Base-by-base conservation (phyloP, 108 stramenopile species). In the Cyclotella baltica region DNA sequence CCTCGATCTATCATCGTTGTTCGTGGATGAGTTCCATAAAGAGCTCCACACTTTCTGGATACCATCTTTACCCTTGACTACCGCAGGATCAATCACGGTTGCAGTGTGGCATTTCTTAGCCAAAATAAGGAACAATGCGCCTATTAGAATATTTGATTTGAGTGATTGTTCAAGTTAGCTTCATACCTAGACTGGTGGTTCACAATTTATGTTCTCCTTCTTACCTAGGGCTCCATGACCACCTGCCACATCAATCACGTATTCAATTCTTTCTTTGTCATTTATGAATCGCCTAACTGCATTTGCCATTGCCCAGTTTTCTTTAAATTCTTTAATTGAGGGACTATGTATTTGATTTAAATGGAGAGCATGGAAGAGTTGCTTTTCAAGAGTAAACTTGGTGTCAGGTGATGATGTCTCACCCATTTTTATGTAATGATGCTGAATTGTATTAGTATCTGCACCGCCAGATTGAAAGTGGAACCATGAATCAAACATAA, bases 201-300 rank as follows among this genome's bases (percentile, higher is more conserved):
- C n/a, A n/a, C n/a, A n/a, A n/a, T n/a, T n/a, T n/a, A n/a, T n/a
- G n/a, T n/a, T n/a, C n/a, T n/a, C n/a, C n/a, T n/a, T n/a, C n/a
- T 67, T 13, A 58, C 66, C 75, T 50, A 93, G 72, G 18, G 92
- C 89, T 20, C 92, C 92, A 76, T 93, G 92, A 0, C 92, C 92
- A 29, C 92, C 92, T 4, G 90, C 90, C 15, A 93, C 92, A 77
- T 93, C 92, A 35, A 93, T 80, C 23, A 90, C 90, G 59, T 65
- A 66, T 59, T 71, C 62, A 62, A 82, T 82, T 50, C 81, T 62
- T 0, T 71, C 47, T 16, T 77, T 73, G 66, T 53, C 50, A n/a
- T n/a, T n/a, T 69, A 72, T 83, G 51, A 65, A 70, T 40, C 67
- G 68, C 38, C 86, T 56, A 0, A 93, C 92, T 63, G 77, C 83